Conservation (phyloP, 192 early-diverging fungal species). For the Backusella circina region DNA sequence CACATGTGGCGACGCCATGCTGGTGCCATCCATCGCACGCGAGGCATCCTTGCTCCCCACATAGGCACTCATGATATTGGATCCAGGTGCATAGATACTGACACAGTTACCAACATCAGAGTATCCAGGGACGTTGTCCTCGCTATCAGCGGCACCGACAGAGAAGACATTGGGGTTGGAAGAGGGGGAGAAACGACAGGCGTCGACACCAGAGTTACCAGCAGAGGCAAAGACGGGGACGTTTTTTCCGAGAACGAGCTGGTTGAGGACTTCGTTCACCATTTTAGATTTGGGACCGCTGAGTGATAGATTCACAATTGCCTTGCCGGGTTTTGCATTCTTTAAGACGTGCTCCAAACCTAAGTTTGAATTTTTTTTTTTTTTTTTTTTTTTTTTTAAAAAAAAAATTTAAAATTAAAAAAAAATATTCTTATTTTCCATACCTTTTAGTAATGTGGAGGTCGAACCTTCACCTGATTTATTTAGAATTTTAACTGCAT, state of each 20-base stretch:
- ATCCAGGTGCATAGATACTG: conserved; percentile 59
- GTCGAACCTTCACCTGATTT: conserved; percentile 47
- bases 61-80: conserved; percentile 44
- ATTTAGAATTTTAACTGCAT: conserved; percentile 60
- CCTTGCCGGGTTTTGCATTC: conserved; percentile 23
- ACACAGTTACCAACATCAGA: conserved; percentile 55
- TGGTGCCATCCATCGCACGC: conserved; percentile 43
- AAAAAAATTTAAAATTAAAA: too few relatives aligned
- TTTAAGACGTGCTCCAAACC: conserved; percentile 18
- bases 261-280: conserved; percentile 39
- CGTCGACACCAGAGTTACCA: conserved; percentile 55
- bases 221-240: conserved; percentile 56
- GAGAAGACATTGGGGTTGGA: conserved; percentile 36
- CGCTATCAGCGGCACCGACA: conserved; percentile 42
- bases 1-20: conserved; percentile 50
- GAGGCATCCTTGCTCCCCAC: conserved; percentile 9
- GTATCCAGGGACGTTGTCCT: conserved; percentile 44
- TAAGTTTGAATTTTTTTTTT: neutral
- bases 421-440: neutral
- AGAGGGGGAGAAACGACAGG: conserved; percentile 56
- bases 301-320: conserved; percentile 59
- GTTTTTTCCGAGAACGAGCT: conserved; percentile 25
- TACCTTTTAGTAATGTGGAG: conserved; percentile 40
- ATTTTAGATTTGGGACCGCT: conserved; percentile 48
- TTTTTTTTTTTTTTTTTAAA: neutral